Evolutionary conservation across 2,329 filamentous ascomycete genomes (phyloP), one percentile per base, ranked within the genome.

Genomic region (Grosmannia serpens): DNA sequence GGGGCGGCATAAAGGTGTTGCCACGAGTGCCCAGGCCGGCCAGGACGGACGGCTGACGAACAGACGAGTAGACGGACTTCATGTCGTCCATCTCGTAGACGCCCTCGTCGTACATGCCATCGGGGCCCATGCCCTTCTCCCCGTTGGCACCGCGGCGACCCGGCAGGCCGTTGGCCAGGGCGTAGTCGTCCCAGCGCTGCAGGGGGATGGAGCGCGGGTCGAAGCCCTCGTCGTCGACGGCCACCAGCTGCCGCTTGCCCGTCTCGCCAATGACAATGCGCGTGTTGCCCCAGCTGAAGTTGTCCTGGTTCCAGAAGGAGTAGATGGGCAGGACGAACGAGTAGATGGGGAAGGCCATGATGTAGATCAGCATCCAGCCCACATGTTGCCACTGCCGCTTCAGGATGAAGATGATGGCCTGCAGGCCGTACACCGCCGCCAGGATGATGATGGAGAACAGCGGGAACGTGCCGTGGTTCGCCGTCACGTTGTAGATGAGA

Each of bases 271-370:
- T 88, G 65, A 99, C 94, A 64, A 99, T 85, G 82, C 94, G 91
- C 1, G 94, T 99, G 75, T 94, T 97, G 80, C 94, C 94, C 94
- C 94, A 99, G 2, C 86, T 86, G 79, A 99, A 99, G 75, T 99
- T 92, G 73, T 99, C 94, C 72, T 96, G 91, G 74, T 96, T 95
- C 94, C 94, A 99, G 86, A 99, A 99, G 0, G 92, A 96, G 77
- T 97, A 99, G 63, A 99, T 76, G 0, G 94, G 94, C 15, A 99
- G 81, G 62, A 95, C 70, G 67, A 99, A 89, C 4, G 87, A 94
- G 77, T 92, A 96, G 65, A 99, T 88, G 0, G 94, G 94, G 77
- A 88, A 96, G 3, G 94, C 94, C n/a, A 95, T 66, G 62, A 99
- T 81, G 74, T 99, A 99, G 69, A 99, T 97, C 64, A 99, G 87